Evolutionary conservation across 495 filamentous ascomycete species (phyloP).

Genomic region (Hypoxylon fuscum): DNA sequence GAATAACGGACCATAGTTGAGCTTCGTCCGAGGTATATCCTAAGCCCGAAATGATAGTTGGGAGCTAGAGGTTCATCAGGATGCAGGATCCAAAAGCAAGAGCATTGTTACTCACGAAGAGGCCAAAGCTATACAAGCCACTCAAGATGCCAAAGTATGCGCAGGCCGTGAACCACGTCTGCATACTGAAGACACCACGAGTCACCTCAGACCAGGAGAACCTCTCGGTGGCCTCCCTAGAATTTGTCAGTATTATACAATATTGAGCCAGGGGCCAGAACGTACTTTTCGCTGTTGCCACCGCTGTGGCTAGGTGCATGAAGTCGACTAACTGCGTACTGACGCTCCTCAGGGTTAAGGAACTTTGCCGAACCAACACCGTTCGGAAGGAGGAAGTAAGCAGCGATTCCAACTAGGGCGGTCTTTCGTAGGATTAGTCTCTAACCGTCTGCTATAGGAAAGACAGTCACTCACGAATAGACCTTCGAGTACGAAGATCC

Average conservation of each 20-base stretch:
- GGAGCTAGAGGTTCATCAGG: slow-evolving; percentile 64
- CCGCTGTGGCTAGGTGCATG: slow-evolving; percentile 39
- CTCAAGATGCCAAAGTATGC: slow-evolving; percentile 57
- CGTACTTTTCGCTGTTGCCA: slow-evolving; percentile 45
- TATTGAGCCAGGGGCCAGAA: background rate
- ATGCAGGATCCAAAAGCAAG: background rate
- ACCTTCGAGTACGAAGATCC: slow-evolving; percentile 64
- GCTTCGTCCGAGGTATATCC: slow-evolving; percentile 69
- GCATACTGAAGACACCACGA: slow-evolving; percentile 66
- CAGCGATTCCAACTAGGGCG: slow-evolving; percentile 62
- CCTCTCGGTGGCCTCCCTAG: slow-evolving; percentile 53
- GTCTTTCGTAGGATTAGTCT: slow-evolving; percentile 41
- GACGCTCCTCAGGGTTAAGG: slow-evolving; percentile 57
- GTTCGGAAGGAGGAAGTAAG: slow-evolving; percentile 67
- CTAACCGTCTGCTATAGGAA: too few species aligned
- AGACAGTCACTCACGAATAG: slow-evolving; percentile 51
- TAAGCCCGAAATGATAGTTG: slow-evolving; percentile 71
- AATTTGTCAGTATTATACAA: slow-evolving; percentile 23
- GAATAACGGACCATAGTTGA: slow-evolving; percentile 73
- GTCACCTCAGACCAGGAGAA: slow-evolving; percentile 73
- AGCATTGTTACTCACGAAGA: slow-evolving; percentile 54
- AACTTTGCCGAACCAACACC: slow-evolving; percentile 64
- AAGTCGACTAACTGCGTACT: slow-evolving; percentile 52
- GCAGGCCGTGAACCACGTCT: slow-evolving; percentile 60
- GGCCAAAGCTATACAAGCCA: slow-evolving; percentile 60